Evolutionary conservation across 192 early-diverging fungal genomes (phyloP).

Genomic region (Umbelopsis sp.): DNA sequence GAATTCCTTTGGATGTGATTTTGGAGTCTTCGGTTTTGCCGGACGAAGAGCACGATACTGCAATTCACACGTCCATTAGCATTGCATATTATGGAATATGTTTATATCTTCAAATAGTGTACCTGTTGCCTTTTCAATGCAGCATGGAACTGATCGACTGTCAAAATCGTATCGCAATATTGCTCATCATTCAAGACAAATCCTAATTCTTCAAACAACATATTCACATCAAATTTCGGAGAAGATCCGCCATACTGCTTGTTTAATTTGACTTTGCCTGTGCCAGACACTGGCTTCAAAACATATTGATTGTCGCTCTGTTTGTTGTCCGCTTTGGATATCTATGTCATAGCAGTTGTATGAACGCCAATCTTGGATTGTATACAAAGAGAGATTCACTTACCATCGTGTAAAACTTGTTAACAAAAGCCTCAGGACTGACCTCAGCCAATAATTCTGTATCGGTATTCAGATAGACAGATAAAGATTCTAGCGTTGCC

Average conservation of each 20-base stretch:
- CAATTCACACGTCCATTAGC: neutral
- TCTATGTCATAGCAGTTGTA: constrained; percentile 41
- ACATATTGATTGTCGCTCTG: constrained; percentile 66
- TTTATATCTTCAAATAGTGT: constrained; percentile 32
- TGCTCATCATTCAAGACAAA: constrained; percentile 80
- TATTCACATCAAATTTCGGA: constrained; percentile 54
- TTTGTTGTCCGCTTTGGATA: constrained; percentile 47
- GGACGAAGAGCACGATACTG: constrained; percentile 77
- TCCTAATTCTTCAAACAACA: constrained; percentile 77
- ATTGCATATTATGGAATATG: constrained; percentile 55
- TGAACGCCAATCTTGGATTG: neutral
- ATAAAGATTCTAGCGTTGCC: constrained; percentile 59
- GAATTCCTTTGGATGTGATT: constrained; percentile 74
- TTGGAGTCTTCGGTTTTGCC: constrained; percentile 66
- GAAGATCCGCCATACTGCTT: constrained; percentile 22
- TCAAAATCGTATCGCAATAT: constrained; percentile 65
- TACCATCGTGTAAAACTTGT: constrained; percentile 30
- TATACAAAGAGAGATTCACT: neutral
- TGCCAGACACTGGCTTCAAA: constrained; percentile 78
- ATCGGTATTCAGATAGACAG: constrained; percentile 78
- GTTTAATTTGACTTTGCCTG: constrained; percentile 57
- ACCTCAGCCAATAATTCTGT: constrained; percentile 29
- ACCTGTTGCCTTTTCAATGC: constrained; percentile 36
- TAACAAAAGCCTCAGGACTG: constrained; percentile 8
- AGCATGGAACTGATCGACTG: constrained; percentile 51